Conservation (phyloP, 805 yeast species). For the Wickerhamiella occidentalis region DNA sequence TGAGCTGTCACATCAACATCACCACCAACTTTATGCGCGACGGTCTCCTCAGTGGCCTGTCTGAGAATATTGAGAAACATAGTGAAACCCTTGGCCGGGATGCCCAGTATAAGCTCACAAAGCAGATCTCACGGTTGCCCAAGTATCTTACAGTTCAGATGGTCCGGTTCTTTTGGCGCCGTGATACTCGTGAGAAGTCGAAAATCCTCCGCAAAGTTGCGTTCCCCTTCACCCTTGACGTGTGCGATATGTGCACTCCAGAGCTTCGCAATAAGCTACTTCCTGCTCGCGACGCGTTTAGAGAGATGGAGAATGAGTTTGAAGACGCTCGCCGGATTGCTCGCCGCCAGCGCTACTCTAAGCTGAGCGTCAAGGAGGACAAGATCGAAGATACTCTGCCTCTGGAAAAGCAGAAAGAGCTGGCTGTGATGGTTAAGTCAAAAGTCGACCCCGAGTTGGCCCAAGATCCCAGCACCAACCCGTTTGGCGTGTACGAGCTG, state of each 20-base stretch:
- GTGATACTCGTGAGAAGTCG: slow-evolving; percentile 79
- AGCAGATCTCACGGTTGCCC: slow-evolving; percentile 64
- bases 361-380: slow-evolving; percentile 34
- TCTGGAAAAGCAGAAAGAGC: slow-evolving; percentile 19
- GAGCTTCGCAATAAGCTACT: slow-evolving; percentile 54
- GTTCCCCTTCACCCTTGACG: slow-evolving; percentile 87
- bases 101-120: slow-evolving; percentile 51
- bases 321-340: slow-evolving; percentile 61
- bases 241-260: slow-evolving; percentile 76
- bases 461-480: slow-evolving; percentile 52
- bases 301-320: slow-evolving; percentile 62
- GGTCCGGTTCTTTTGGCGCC: slow-evolving; percentile 92
- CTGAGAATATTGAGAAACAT: slow-evolving; percentile 66
- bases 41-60: slow-evolving; percentile 64
- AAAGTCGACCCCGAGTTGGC: slow-evolving; percentile 34
- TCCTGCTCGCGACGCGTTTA: slow-evolving; percentile 61
- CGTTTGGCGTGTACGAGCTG: slow-evolving; percentile 77
- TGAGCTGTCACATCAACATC: slow-evolving; percentile 80
- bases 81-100: slow-evolving; percentile 58
- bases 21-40: slow-evolving; percentile 78
- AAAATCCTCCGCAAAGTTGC: slow-evolving; percentile 88
- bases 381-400: slow-evolving; percentile 19
- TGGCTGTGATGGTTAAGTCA: slow-evolving; percentile 22
- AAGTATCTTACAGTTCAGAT: slow-evolving; percentile 80
- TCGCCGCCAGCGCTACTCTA: slow-evolving; percentile 43